These are phyloP conservation scores for Lomentospora prolificans DNA, from an alignment of 2,329 filamentous ascomycete genomes.

Conservation along the genomic window DNA sequence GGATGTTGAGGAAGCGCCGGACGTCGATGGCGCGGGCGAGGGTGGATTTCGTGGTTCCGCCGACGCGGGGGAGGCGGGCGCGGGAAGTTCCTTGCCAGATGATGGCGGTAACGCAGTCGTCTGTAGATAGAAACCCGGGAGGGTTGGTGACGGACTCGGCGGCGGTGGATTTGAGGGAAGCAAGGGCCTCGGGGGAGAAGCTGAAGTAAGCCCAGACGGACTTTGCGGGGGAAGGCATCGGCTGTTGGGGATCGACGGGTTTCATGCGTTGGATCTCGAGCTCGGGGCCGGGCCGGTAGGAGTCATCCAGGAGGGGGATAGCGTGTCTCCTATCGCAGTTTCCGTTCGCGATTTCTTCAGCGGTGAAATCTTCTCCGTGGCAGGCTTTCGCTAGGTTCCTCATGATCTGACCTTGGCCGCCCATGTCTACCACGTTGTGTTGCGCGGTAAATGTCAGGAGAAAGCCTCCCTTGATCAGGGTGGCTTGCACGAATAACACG, in stretches of 20 bases:
- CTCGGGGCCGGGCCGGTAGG: slow-evolving; percentile 23
- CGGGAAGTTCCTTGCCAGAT: slow-evolving; percentile 36
- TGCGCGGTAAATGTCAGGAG: slow-evolving; percentile 37
- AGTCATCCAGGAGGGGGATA: slow-evolving; percentile 24
- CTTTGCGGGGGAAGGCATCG: slow-evolving; percentile 12
- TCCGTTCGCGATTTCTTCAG: slow-evolving; percentile 30
- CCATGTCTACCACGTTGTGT: slow-evolving; percentile 41
- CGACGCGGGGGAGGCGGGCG: slow-evolving; percentile 27
- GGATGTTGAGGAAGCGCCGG: slow-evolving; percentile 30
- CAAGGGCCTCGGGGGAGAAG: slow-evolving; percentile 28
- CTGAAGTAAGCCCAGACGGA: slow-evolving; percentile 35
- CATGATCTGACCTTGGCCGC: slow-evolving; percentile 36
- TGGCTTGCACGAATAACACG: slow-evolving; percentile 38
- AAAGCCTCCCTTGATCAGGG: slow-evolving; percentile 37
- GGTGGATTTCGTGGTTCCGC: slow-evolving; percentile 15
- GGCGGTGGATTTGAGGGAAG: slow-evolving; percentile 29
- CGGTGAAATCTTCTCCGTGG: slow-evolving; percentile 30
- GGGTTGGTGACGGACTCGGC: slow-evolving; percentile 14
- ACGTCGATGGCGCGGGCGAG: slow-evolving; percentile 40
- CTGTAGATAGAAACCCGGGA: slow-evolving; percentile 35
- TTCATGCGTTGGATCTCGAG: slow-evolving; percentile 23
- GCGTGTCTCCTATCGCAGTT: slow-evolving; percentile 28
- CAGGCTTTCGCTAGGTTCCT: slow-evolving; percentile 39
- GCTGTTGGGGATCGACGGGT: neutral
- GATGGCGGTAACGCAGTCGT: slow-evolving; percentile 42